Evolutionary conservation across 345 rosid genomes (phyloP).

Genomic region (Lepidium aucheri): DNA sequence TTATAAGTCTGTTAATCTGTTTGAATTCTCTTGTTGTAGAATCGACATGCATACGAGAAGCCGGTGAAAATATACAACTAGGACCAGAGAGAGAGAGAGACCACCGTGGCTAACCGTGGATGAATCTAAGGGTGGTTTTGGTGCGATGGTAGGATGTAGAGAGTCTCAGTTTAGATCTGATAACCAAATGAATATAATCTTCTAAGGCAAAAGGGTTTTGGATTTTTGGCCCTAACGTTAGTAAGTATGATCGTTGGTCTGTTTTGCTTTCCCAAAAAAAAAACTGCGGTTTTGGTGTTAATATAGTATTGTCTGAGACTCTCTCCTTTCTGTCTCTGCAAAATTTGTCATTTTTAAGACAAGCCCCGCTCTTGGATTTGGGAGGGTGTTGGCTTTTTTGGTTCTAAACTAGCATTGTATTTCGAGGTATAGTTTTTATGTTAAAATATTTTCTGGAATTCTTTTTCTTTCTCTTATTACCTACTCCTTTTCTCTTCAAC

Average conservation of each 20-base stretch:
- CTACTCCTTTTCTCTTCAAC: background rate
- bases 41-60: constrained; percentile 29
- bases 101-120: background rate
- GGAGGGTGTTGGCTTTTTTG: constrained; percentile 14
- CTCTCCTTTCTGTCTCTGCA: background rate
- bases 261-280: constrained; percentile 7
- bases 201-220: constrained; percentile 17
- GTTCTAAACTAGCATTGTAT: constrained; percentile 15
- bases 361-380: constrained; percentile 16
- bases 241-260: constrained; percentile 1
- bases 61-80: constrained; percentile 32
- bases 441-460: background rate
- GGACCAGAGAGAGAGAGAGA: background rate
- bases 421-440: constrained; percentile 19
- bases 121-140: constrained; percentile 13
- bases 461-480: background rate
- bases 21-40: constrained; percentile 18
- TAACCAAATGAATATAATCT: constrained; percentile 8
- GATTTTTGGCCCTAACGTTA: constrained; percentile 24
- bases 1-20: background rate
- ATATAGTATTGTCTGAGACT: constrained; percentile 10
- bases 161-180: constrained; percentile 14
- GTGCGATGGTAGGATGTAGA: constrained; percentile 18
- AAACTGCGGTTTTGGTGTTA: constrained; percentile 11
- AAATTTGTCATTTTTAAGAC: constrained; percentile 16